phyloP scores from a whole-genome alignment of 2,329 filamentous ascomycete species.

The Alternaria postmessia region DNA sequence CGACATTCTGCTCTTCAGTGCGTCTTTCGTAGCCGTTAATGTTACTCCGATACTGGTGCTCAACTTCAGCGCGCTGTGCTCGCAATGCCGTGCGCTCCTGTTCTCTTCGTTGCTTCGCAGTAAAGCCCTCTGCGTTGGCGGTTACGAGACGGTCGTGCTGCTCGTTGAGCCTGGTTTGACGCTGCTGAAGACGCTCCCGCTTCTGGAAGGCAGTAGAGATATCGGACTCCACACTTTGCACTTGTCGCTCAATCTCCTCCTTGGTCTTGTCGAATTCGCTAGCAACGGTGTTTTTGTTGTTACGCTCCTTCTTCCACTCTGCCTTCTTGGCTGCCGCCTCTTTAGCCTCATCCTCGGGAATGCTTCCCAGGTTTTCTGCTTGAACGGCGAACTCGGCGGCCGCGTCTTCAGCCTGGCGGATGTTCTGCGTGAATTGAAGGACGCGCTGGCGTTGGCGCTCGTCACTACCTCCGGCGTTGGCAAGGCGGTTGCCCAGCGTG shows the following conservation, averaged over 20 bases:
- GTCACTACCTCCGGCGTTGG: constrained; percentile 74
- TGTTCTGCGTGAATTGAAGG: constrained; percentile 76
- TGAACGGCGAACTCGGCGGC: constrained; percentile 64
- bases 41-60: constrained; percentile 50
- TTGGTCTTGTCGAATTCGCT: constrained; percentile 70
- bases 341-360: constrained; percentile 69
- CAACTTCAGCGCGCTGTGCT: constrained; percentile 44
- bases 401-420: constrained; percentile 73
- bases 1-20: constrained; percentile 49
- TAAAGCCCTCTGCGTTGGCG: constrained; percentile 70
- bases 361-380: constrained; percentile 69
- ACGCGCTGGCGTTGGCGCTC: constrained; percentile 79
- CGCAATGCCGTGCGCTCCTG: constrained; percentile 51
- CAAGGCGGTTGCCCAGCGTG: constrained; percentile 69
- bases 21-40: constrained; percentile 51
- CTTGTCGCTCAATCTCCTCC: constrained; percentile 67
- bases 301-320: constrained; percentile 64
- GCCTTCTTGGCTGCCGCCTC: constrained; percentile 66
- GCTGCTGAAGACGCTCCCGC: constrained; percentile 74
- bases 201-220: constrained; percentile 70
- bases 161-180: constrained; percentile 75
- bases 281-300: constrained; percentile 60
- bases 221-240: constrained; percentile 71
- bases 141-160: constrained; percentile 75
- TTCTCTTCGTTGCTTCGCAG: constrained; percentile 64